Conservation (phyloP, 2,329 filamentous ascomycete genomes). For the Colletotrichum theobromicola region DNA sequence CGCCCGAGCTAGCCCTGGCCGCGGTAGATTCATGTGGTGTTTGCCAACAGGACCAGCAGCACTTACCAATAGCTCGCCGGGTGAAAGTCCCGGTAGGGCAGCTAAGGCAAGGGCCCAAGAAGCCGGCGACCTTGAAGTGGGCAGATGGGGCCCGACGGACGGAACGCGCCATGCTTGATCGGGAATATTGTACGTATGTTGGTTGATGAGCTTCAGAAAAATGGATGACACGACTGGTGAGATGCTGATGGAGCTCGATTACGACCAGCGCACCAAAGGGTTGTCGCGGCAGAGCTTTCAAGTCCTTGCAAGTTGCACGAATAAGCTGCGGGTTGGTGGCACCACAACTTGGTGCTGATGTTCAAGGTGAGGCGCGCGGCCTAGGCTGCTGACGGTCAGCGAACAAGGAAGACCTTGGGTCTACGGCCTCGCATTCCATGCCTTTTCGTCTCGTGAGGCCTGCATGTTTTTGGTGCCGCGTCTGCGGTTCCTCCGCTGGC, state of each 20-base stretch:
- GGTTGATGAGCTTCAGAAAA: neutral
- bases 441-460: neutral
- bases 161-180: neutral
- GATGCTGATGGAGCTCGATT: neutral
- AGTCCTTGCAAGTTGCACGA: neutral
- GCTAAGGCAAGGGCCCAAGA: neutral
- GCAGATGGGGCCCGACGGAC: neutral
- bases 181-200: neutral
- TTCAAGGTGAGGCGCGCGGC: neutral
- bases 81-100: neutral
- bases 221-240: neutral
- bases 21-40: neutral
- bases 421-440: neutral
- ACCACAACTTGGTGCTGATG: neutral
- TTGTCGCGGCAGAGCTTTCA: neutral
- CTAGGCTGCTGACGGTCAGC: neutral
- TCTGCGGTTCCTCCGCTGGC: neutral
- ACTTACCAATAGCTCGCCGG: neutral
- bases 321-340: conserved; percentile 1
- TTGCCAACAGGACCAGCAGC: neutral
- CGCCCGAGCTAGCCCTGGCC: neutral
- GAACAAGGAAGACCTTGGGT: neutral
- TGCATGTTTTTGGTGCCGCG: neutral
- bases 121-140: neutral
- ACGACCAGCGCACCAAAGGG: neutral